A percentile compares a stretch with the other conserved stretches of the same genome.
These are phyloP conservation scores for Uronychia setigera DNA, from an alignment of 73 alveolate genomes.

Conservation along the genomic window DNA sequence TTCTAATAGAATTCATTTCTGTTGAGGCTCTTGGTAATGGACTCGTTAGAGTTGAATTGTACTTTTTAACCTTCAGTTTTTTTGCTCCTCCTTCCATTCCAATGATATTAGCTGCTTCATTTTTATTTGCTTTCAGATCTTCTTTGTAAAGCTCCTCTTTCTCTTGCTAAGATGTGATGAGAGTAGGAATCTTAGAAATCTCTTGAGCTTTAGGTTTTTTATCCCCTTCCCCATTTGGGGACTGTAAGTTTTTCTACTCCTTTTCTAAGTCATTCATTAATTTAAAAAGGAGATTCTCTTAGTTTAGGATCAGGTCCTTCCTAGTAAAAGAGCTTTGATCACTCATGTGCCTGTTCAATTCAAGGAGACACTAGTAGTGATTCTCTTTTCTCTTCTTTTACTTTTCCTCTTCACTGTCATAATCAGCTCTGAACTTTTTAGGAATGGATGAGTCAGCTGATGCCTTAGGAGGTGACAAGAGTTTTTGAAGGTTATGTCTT, in stretches of 20 bases:
- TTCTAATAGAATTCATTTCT: neutral
- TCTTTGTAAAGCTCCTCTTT: neutral
- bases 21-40: neutral
- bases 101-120: neutral
- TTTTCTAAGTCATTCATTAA: neutral
- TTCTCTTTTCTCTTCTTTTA: too few relatives aligned
- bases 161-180: neutral
- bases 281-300: neutral
- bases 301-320: too few relatives aligned
- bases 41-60: neutral
- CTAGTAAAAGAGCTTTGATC: too few relatives aligned
- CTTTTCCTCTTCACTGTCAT: too few relatives aligned
- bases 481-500: too few relatives aligned
- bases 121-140: neutral
- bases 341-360: too few relatives aligned
- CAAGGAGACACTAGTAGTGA: too few relatives aligned
- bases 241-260: neutral
- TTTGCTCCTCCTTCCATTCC: neutral
- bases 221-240: neutral
- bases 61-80: too few relatives aligned
- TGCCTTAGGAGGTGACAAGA: too few relatives aligned
- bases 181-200: neutral
- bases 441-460: too few relatives aligned
- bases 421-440: too few relatives aligned
- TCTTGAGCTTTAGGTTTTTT: neutral